These are phyloP conservation scores for Bipolaris victoriae DNA, from an alignment of 2,329 filamentous ascomycete species.

Conservation along the genomic window DNA sequence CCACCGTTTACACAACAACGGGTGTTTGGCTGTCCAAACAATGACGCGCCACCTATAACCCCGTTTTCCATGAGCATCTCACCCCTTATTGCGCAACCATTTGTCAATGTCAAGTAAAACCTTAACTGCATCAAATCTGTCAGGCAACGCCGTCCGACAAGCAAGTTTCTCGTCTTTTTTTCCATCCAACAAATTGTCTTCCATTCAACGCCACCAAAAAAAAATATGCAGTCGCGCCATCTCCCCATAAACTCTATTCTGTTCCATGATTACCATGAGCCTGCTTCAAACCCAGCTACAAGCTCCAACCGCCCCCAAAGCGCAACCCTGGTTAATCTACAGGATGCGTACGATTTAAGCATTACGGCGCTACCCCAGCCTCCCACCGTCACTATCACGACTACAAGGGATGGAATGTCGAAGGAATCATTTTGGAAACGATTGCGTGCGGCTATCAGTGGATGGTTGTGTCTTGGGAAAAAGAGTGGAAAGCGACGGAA, in stretches of 20 bases:
- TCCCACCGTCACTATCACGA: not conserved
- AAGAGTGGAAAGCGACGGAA: not conserved
- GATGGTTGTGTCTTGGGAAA: not conserved
- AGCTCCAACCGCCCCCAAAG: not conserved
- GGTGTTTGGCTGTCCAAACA: no score
- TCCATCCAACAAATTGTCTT: not conserved
- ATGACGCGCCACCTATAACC: not conserved
- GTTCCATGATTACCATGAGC: conserved; percentile 2
- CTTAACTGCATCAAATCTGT: not conserved
- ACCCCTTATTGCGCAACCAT: not conserved
- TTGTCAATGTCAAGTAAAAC: not conserved
- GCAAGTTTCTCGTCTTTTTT: not conserved
- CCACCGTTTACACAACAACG: conserved; percentile 7
- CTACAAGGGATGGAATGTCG: not conserved
- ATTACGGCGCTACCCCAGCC: conserved; percentile 20
- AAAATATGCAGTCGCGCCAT: conserved; percentile 13
- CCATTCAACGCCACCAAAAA: not conserved
- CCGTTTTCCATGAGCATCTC: not conserved
- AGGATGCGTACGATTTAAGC: conserved; percentile 14
- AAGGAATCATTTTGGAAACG: conserved; percentile 2
- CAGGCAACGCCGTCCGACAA: not conserved
- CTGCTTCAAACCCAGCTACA: not conserved
- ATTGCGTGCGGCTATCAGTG: not conserved
- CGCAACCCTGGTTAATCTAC: conserved; percentile 12
- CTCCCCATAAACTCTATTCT: conserved; percentile 16